Percentiles rank a stretch among this genome's conserved stretches.
Evolutionary conservation across 169 alveolate genomes (phyloP).

Genomic region (Cryptosporidium baileyi): DNA sequence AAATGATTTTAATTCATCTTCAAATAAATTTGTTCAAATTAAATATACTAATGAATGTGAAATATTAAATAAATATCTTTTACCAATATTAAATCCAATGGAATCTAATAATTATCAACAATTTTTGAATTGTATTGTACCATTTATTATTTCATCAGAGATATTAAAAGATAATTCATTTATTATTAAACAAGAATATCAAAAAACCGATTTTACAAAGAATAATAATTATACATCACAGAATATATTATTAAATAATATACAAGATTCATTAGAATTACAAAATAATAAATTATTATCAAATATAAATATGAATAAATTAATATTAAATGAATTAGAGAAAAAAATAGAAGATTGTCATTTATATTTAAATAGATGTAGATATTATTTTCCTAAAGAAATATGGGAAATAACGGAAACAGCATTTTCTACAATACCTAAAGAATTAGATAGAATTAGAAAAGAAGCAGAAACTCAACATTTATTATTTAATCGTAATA

Average conservation of each 20-base stretch:
- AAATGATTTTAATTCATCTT: no score
- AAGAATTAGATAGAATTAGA: conserved; percentile 62
- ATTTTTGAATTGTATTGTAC: conserved; percentile 49
- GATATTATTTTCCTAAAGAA: conserved; percentile 63
- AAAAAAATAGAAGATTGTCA: conserved; percentile 54
- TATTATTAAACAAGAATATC: background rate
- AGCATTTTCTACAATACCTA: conserved; percentile 56
- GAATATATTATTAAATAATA: background rate
- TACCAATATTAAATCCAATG: conserved; percentile 41
- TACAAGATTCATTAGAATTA: background rate
- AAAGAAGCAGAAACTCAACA: conserved; percentile 68
- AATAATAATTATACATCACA: background rate
- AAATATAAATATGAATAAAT: background rate
- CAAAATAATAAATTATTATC: background rate
- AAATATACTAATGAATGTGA: conserved; percentile 56
- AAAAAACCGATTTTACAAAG: background rate
- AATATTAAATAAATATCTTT: background rate
- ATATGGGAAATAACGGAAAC: conserved; percentile 66
- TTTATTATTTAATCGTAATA: conserved; percentile 38
- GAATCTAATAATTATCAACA: conserved; percentile 46
- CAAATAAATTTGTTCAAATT: conserved; percentile 23
- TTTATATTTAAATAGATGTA: conserved; percentile 37
- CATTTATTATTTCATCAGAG: conserved; percentile 50
- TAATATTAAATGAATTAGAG: conserved; percentile 14
- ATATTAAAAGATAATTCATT: conserved; percentile 2